phyloP scores from a whole-genome alignment of 805 yeast genomes.

The Yamadazyma philogaea region DNA sequence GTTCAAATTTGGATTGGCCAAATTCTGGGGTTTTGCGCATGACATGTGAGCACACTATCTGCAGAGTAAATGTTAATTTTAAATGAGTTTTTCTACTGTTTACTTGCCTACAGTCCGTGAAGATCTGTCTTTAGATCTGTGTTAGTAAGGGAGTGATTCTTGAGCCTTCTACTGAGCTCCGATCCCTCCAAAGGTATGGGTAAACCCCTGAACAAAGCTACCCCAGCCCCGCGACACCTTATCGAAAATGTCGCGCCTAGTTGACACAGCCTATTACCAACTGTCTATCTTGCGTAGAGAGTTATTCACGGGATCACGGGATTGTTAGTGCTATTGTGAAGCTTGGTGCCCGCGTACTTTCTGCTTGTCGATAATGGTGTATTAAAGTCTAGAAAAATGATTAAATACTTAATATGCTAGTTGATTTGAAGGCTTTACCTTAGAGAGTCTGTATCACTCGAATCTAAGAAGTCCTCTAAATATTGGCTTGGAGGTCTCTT shows the following conservation, averaged over 20 bases:
- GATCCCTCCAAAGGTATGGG: too few species aligned
- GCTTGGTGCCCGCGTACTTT: not conserved
- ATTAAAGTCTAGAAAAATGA: not conserved
- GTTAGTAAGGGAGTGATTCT: not conserved
- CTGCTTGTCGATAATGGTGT: too few species aligned
- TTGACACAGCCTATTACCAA: not conserved
- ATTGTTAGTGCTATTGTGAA: too few species aligned
- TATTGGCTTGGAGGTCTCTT: slow-evolving; percentile 41
- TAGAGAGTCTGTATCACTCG: not conserved
- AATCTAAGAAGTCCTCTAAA: slow-evolving; percentile 43
- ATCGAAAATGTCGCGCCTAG: not conserved
- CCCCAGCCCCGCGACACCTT: not conserved
- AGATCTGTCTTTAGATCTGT: too few species aligned
- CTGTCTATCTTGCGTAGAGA: not conserved
- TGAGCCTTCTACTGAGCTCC: too few species aligned
- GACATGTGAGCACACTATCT: slow-evolving; percentile 4
- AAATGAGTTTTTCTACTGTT: too few species aligned
- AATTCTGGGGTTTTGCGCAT: slow-evolving; percentile 6
- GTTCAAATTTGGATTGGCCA: not conserved
- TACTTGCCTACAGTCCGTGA: too few species aligned
- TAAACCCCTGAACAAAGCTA: not conserved
- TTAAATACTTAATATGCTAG: not conserved
- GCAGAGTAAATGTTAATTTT: not conserved
- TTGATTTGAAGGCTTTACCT: not conserved
- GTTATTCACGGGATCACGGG: too few species aligned